Evolutionary conservation across 805 yeast genomes (phyloP), one percentile per base, ranked within the genome.

Genomic region (Kockiozyma suomiensis): DNA sequence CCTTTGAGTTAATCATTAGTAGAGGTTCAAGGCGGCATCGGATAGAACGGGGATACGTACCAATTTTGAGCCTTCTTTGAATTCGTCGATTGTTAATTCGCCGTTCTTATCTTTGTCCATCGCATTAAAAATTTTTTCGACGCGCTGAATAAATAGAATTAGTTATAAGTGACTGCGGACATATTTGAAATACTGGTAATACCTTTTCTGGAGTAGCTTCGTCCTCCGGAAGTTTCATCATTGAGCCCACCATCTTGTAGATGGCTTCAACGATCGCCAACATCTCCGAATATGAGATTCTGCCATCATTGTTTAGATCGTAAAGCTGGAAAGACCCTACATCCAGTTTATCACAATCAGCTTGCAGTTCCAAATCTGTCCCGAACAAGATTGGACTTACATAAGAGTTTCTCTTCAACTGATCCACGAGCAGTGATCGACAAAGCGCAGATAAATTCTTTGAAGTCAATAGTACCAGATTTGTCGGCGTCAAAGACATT

Each of bases 161-260:
- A 38, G 42, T 21, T n/a, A n/a, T n/a, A n/a, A n/a, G n/a, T n/a
- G n/a, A n/a, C n/a, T n/a, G n/a, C n/a, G n/a, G n/a, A n/a, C n/a
- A n/a, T n/a, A n/a, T n/a, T n/a, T n/a, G n/a, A 38, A 38, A 17
- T 12, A 38, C n/a, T 38, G 42, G 19, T 38, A 2, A 38, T 52
- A 66, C 69, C 66, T 85, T 78, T 69, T 92, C 97, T 0, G 99
- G 98, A 0, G 98, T 91, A 47, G 85, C 83, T 69, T 92, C 98
- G 70, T 92, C 97, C 23, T 85, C 93, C 19, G 90, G 88, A 54
- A 91, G 79, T 62, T 85, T 85, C 59, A 92, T 96, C 93, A 92
- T 90, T 1, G 92, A 82, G 0, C 98, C 99, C 60, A 93, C 87
- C 98, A 94, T 92, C 73, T 88, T 88, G 74, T 94, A 93, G 35